These are phyloP conservation scores for Penicillium nucicola DNA, from an alignment of 495 filamentous ascomycete species.

Conservation along the genomic window DNA sequence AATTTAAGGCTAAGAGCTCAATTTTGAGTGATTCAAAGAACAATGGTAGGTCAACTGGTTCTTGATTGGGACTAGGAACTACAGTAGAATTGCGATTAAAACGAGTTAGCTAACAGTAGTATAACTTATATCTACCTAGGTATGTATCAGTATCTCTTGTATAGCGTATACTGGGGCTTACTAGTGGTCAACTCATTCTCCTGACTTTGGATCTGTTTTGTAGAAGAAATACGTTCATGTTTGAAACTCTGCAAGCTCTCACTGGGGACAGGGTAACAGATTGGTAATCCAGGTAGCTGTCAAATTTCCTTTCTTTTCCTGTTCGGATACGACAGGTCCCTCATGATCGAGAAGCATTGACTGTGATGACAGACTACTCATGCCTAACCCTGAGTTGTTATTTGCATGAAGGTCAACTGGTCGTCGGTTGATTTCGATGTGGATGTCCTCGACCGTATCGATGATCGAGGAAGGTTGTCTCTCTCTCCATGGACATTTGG, in stretches of 20 bases:
- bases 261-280: not conserved
- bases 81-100: not conserved
- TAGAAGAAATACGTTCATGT: too few relatives aligned
- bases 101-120: too few relatives aligned
- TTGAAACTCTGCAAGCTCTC: not conserved
- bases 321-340: not conserved
- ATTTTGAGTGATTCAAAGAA: too few relatives aligned
- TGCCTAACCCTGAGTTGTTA: not conserved
- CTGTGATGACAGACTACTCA: conserved; percentile 26
- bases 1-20: too few relatives aligned
- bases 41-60: not conserved
- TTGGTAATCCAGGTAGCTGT: conserved; percentile 4
- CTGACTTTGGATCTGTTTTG: too few relatives aligned
- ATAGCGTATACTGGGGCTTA: too few relatives aligned
- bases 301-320: not conserved
- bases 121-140: too few relatives aligned
- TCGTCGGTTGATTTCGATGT: conserved; percentile 28
- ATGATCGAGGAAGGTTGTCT: conserved; percentile 7
- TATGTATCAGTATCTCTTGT: too few relatives aligned
- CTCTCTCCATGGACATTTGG: not conserved
- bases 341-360: conserved; percentile 35
- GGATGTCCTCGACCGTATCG: conserved; percentile 12
- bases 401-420: conserved; percentile 2
- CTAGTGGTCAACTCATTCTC: too few relatives aligned
- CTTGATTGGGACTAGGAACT: not conserved